phyloP scores from a whole-genome alignment of 768 basidiomycete species.

The Suillus americanus region DNA sequence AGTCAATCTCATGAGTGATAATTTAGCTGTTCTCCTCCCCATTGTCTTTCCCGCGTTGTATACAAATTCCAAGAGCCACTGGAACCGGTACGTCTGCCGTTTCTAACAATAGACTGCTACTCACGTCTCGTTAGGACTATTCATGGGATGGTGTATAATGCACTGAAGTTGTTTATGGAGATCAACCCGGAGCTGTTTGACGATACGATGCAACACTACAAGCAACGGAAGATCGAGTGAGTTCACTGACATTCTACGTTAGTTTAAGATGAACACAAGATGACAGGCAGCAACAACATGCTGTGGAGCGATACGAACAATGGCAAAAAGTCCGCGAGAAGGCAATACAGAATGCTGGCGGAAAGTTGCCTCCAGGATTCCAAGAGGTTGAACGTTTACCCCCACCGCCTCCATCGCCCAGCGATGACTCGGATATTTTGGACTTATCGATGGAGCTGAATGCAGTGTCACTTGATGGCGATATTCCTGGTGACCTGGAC shows the following conservation, averaged over 20 bases:
- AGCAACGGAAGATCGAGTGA: slow-evolving; percentile 81
- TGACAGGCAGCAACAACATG: slow-evolving; percentile 82
- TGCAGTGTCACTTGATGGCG: slow-evolving; percentile 74
- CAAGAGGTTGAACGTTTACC: slow-evolving; percentile 66
- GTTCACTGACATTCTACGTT: slow-evolving; percentile 31
- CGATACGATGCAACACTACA: slow-evolving; percentile 90
- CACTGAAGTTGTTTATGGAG: slow-evolving; percentile 98
- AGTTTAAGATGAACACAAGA: neutral
- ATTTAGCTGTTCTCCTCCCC: slow-evolving; percentile 82
- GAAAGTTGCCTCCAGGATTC: slow-evolving; percentile 71
- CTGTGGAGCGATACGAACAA: slow-evolving; percentile 79
- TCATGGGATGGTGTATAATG: slow-evolving; percentile 99
- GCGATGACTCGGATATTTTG: slow-evolving; percentile 84
- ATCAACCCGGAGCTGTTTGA: slow-evolving; percentile 97
- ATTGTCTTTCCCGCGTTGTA: slow-evolving; percentile 97
- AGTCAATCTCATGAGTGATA: slow-evolving; percentile 98
- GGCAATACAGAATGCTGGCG: slow-evolving; percentile 70
- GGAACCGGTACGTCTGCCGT: slow-evolving; percentile 80
- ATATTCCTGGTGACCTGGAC: slow-evolving; percentile 64
- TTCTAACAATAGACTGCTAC: slow-evolving; percentile 11
- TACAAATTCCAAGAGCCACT: slow-evolving; percentile 94
- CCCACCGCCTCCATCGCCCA: slow-evolving; percentile 73
- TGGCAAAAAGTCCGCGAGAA: slow-evolving; percentile 85
- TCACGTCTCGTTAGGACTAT: slow-evolving; percentile 67
- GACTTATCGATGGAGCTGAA: slow-evolving; percentile 90